A percentile compares a stretch with the other conserved stretches of the same genome.
Conservation (phyloP, 352 stramenopile species). For the Elongisporangium undulatum region DNA sequence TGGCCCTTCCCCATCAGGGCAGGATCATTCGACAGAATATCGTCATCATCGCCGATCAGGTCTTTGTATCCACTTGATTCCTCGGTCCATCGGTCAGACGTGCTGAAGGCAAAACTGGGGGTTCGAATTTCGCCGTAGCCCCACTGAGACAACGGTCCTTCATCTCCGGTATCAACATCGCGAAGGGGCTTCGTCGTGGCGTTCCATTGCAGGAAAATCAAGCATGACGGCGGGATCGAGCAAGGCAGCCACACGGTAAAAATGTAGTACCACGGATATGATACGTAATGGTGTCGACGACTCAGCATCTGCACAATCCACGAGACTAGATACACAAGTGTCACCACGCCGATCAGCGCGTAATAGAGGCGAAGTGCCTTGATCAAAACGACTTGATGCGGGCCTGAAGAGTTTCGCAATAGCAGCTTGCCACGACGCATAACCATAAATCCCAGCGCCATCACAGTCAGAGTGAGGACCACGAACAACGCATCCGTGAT, state of each 20-base stretch:
- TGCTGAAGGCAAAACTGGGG: constrained; percentile 73
- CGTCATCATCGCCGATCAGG: constrained; percentile 29
- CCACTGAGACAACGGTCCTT: constrained; percentile 47
- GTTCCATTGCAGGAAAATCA: constrained; percentile 89
- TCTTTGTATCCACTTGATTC: constrained; percentile 32
- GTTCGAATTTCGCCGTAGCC: constrained; percentile 75
- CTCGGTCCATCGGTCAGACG: constrained; percentile 56
- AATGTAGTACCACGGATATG: constrained; percentile 89
- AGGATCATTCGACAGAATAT: not conserved
- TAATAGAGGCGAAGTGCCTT: constrained; percentile 87
- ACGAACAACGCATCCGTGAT: constrained; percentile 80
- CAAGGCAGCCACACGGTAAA: constrained; percentile 84
- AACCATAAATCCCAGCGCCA: constrained; percentile 81
- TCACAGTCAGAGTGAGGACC: constrained; percentile 69
- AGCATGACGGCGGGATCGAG: constrained; percentile 79
- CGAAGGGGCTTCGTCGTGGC: constrained; percentile 78
- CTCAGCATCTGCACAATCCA: constrained; percentile 83
- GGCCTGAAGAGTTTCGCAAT: constrained; percentile 59
- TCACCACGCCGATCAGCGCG: constrained; percentile 82
- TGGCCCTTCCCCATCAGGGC: not conserved
- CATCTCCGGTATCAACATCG: constrained; percentile 38
- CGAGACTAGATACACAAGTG: constrained; percentile 77
- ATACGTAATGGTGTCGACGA: constrained; percentile 45
- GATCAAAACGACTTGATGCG: constrained; percentile 74
- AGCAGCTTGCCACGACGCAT: constrained; percentile 79